These are phyloP conservation scores for Canavalia gladiata DNA, from an alignment of 306 rosid species.

Conservation along the genomic window DNA sequence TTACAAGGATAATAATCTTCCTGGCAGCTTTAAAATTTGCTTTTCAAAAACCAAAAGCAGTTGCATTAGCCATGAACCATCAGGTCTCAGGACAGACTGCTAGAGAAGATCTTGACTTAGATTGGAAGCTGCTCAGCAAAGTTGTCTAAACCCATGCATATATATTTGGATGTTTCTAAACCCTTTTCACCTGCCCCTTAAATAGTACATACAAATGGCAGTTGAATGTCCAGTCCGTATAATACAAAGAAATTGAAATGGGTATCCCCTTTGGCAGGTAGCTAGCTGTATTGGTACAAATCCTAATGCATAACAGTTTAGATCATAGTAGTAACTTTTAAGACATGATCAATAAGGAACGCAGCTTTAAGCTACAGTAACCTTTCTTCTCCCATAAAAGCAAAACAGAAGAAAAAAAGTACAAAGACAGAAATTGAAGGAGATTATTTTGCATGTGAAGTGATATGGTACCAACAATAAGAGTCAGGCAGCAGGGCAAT, in stretches of 20 bases:
- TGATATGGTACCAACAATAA: conserved; percentile 6
- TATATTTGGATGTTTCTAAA: conserved; percentile 1
- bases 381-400: conserved; percentile 11
- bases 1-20: not conserved
- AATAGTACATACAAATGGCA: not conserved
- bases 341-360: not conserved
- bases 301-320: conserved; percentile 17
- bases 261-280: not conserved
- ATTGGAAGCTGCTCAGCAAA: not conserved
- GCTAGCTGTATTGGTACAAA: not conserved
- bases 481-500: conserved; percentile 4
- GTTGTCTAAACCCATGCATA: not conserved
- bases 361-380: not conserved
- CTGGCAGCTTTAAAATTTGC: not conserved
- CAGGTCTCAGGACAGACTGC: not conserved
- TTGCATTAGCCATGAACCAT: not conserved
- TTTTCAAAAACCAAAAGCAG: too few species aligned
- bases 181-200: too few species aligned
- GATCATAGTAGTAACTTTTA: not conserved
- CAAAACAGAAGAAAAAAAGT: not conserved
- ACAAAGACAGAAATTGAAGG: not conserved
- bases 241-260: conserved; percentile 3
- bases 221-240: conserved; percentile 3
- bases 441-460: conserved; percentile 9
- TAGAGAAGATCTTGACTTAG: not conserved